Base-by-base conservation (phyloP, 2,329 filamentous ascomycete genomes). In the Nemania sp. region DNA sequence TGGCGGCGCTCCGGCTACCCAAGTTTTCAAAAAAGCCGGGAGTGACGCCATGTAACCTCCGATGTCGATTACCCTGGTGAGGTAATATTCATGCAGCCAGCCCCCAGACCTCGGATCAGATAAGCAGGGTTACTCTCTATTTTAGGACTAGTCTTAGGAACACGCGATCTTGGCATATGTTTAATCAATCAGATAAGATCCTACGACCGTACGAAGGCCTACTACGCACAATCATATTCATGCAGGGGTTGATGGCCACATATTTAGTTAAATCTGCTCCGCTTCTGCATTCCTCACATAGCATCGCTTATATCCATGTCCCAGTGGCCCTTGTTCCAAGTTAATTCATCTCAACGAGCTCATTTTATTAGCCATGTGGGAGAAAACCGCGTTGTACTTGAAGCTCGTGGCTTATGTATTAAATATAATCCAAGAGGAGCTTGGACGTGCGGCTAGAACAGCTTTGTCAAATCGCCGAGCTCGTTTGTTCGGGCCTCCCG, bases 1-100 rank as follows among this genome's bases (percentile, higher is more conserved):
- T 57, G 54, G 54, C 51, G 54, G 20, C 37, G 39, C 29, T 37
- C 39, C 1, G 47, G 29, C 15, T 57, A 57, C 32, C 54, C 54
- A 15, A 51, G 32, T 6, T 45, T 55, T 17, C 37, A 34, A 11
- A 43, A 32, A 25, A 43, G 13, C 13, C 13, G 1, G 3, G 25
- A 50, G 17, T 15, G 12, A 11, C 25, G 17, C 10, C 51, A 54
- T 10, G 34, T 3, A 39, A 34, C 25, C 25, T 29, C 25, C 4
- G 25, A 29, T 29, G 25, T 29, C 25, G 7, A 29, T 7, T 29
- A 29, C 3, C 3, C 7, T 29, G 7, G 25, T 29, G n/a, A n/a
- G n/a, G 3, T 29, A 29, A 29, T 29, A 29, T 29, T 29, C 4
- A 29, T 3, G 25, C n/a, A n/a, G n/a, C n/a, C n/a, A n/a, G n/a